Evolutionary conservation across 179 eudicot genomes (phyloP).

Genomic region (Nepenthes alata): DNA sequence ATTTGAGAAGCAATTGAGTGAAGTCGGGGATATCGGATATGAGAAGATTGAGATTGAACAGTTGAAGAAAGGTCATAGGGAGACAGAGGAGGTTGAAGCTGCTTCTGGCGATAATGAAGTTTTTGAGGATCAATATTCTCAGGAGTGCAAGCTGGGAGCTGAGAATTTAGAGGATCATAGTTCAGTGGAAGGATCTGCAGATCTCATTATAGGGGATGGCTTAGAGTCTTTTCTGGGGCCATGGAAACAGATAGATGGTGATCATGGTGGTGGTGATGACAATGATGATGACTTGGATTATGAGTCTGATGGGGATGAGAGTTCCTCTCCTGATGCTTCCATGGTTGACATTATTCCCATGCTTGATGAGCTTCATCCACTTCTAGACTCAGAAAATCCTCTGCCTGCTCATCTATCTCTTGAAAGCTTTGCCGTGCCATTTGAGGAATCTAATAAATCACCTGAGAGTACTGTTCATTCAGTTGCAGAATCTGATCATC

Average conservation of each 20-base stretch:
- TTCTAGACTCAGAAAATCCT: slow-evolving; percentile 50
- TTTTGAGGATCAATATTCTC: slow-evolving; percentile 20
- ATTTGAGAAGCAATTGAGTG: not conserved
- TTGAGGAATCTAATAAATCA: slow-evolving; percentile 25
- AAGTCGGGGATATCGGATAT: not conserved
- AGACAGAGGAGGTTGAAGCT: slow-evolving; percentile 8
- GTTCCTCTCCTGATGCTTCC: slow-evolving; percentile 95
- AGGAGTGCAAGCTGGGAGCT: slow-evolving; percentile 14
- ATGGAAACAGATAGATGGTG: slow-evolving; percentile 42
- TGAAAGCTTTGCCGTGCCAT: slow-evolving; percentile 31
- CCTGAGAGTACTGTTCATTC: slow-evolving; percentile 28
- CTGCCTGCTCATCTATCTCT: slow-evolving; percentile 26
- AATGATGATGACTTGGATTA: slow-evolving; percentile 41
- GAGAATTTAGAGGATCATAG: slow-evolving; percentile 25
- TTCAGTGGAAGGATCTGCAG: slow-evolving; percentile 33
- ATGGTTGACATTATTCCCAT: slow-evolving; percentile 85
- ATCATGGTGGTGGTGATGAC: slow-evolving; percentile 17
- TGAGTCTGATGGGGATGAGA: slow-evolving; percentile 80
- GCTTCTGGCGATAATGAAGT: slow-evolving; percentile 12
- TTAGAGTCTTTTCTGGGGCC: slow-evolving; percentile 38
- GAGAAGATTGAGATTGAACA: slow-evolving; percentile 5
- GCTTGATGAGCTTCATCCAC: slow-evolving; percentile 91
- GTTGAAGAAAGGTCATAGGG: slow-evolving; percentile 1
- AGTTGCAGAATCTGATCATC: slow-evolving; percentile 35
- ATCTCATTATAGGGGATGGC: slow-evolving; percentile 25